Evolutionary conservation across 495 filamentous ascomycete genomes (phyloP).

Genomic region (Diplogelasinospora grovesii): DNA sequence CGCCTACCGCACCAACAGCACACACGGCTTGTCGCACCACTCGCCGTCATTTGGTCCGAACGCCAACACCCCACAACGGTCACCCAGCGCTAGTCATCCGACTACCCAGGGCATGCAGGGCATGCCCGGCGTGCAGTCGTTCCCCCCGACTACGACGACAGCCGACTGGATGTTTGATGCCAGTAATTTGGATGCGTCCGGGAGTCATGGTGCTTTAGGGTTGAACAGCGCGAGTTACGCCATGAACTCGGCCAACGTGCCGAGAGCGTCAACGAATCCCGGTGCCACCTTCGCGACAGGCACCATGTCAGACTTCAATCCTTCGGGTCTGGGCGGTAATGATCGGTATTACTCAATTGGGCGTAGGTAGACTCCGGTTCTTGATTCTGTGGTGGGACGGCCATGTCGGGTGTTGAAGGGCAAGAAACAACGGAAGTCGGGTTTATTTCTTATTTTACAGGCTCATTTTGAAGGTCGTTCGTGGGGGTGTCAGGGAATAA

Average conservation of each 20-base stretch:
- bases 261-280: slow-evolving; percentile 12
- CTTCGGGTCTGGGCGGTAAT: slow-evolving; percentile 13
- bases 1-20: slow-evolving; percentile 24
- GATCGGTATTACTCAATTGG: slow-evolving; percentile 19
- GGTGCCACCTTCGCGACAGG: slow-evolving; percentile 14
- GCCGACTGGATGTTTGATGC: slow-evolving; percentile 37
- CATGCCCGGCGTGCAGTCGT: slow-evolving; percentile 17
- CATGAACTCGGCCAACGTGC: slow-evolving; percentile 11
- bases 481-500: too few relatives aligned
- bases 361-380: slow-evolving; percentile 7
- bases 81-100: slow-evolving; percentile 16
- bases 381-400: too few relatives aligned
- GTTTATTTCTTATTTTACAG: background rate
- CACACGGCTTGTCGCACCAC: slow-evolving; percentile 31
- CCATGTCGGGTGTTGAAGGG: too few relatives aligned
- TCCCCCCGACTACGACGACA: slow-evolving; percentile 11
- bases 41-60: slow-evolving; percentile 28
- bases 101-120: slow-evolving; percentile 19
- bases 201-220: slow-evolving; percentile 18
- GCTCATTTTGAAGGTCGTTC: too few relatives aligned
- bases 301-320: slow-evolving; percentile 19
- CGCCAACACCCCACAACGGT: slow-evolving; percentile 9
- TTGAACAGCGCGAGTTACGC: slow-evolving; percentile 17
- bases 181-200: slow-evolving; percentile 27
- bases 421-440: too few relatives aligned